A percentile compares a stretch with the other conserved stretches of the same genome.
These are phyloP conservation scores for Xanthoconium purpureum DNA, from an alignment of 768 basidiomycete genomes.

Conservation along the genomic window DNA sequence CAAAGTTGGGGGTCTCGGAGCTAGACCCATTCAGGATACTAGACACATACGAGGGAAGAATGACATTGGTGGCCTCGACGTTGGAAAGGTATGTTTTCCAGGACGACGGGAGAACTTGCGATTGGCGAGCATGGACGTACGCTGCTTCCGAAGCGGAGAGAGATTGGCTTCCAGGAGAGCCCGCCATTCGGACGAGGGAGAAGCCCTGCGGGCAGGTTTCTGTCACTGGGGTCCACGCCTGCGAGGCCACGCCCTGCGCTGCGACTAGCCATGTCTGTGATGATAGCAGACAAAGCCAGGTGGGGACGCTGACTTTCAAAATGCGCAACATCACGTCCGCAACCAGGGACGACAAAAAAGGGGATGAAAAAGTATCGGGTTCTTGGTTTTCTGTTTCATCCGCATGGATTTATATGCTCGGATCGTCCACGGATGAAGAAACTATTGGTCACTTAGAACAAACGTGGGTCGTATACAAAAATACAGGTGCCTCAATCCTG, in stretches of 20 bases:
- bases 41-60: slow-evolving; percentile 35
- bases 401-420: neutral
- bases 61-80: slow-evolving; percentile 29
- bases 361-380: no score
- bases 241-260: slow-evolving; percentile 23
- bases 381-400: no score
- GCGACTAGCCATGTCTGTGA: neutral
- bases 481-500: neutral
- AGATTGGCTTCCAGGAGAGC: slow-evolving; percentile 24
- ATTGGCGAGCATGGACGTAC: slow-evolving; percentile 36
- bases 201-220: slow-evolving; percentile 22
- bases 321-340: no score
- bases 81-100: slow-evolving; percentile 41
- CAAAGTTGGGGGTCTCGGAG: slow-evolving; percentile 35
- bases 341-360: no score
- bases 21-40: slow-evolving; percentile 26
- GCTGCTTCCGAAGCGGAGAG: slow-evolving; percentile 36
- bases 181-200: slow-evolving; percentile 28
- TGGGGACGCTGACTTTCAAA: no score
- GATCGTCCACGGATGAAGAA: no score
- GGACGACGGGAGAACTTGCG: slow-evolving; percentile 36
- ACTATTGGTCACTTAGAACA: neutral
- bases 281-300: no score
- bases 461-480: neutral
- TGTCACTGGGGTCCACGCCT: slow-evolving; percentile 22